These are phyloP conservation scores for Fagopyrum esculentum DNA, from an alignment of 148 eudicot genomes.

Conservation along the genomic window DNA sequence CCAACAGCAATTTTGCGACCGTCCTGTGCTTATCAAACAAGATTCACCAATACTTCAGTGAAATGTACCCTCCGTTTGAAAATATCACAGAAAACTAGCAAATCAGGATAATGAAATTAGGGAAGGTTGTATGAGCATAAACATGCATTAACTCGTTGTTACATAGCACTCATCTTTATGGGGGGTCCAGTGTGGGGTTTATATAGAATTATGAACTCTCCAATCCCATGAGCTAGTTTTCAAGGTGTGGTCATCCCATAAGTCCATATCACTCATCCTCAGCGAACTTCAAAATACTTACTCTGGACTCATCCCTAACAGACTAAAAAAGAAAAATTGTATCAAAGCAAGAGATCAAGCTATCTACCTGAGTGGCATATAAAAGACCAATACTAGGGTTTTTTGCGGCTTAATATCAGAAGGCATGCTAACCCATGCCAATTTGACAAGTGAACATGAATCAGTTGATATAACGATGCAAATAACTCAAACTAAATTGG, in stretches of 20 bases:
- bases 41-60: background rate
- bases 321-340: background rate
- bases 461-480: background rate
- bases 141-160: background rate
- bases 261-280: background rate
- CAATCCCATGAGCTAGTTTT: no score
- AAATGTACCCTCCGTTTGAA: background rate
- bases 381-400: background rate
- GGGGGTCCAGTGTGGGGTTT: no score
- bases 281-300: background rate
- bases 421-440: background rate
- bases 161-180: no score
- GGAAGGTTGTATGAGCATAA: background rate
- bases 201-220: no score
- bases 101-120: background rate
- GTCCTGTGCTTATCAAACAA: constrained; percentile 27
- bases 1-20: constrained; percentile 71
- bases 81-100: background rate
- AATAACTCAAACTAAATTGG: background rate
- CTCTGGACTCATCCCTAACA: background rate
- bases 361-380: background rate
- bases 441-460: background rate
- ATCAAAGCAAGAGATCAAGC: background rate
- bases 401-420: background rate
- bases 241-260: no score